Base-by-base conservation (phyloP, 2,329 filamentous ascomycete species). In the Ambrosiella cleistominuta region DNA sequence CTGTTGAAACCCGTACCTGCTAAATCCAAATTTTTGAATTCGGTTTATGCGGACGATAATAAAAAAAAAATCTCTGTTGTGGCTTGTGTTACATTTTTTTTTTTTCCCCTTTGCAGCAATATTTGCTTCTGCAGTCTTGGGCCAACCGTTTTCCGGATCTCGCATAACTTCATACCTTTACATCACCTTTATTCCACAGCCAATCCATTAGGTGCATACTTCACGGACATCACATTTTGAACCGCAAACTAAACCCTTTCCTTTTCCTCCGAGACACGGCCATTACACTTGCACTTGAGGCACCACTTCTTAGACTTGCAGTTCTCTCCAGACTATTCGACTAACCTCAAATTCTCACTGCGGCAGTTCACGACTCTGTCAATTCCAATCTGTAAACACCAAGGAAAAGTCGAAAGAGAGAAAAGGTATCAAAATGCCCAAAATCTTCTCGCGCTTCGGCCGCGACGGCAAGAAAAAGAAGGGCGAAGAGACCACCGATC, bases 381-480 rank as follows among this genome's bases (percentile, higher is more conserved):
- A 27, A 47, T 47, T 17, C 7, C 44, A 47, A 47, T 15, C n/a
- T 15, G 11, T 11, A 42, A 13, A 47, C 19, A 4, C 13, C 5
- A 47, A 13, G n/a, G 13, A 17, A 47, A n/a, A 47, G 13, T 47
- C 3, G 13, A 47, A 47, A 19, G 37, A 6, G 37, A 6, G 36
- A 54, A 9, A 47, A 5, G n/a, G 19, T n/a, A 13, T 38, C 65
- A 73, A 63, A 56, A 81, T 81, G 78, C 73, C 77, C 62, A 74
- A 78, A 65, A 70, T 81, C 63, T 81, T 82, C 66, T 79, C 79
- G 62, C 76, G 77, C 65, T 72, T 91, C 70, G 78, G 79, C 73
- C 89, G 84, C 72, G 87, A 93, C 72, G 66, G 67, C 62, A 83
- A 80, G 69, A 86, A 85, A 71, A 90, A 89, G 72, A 79, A 76